Base-by-base conservation (phyloP, 257 asterid species). In the Capsicum chinense region DNA sequence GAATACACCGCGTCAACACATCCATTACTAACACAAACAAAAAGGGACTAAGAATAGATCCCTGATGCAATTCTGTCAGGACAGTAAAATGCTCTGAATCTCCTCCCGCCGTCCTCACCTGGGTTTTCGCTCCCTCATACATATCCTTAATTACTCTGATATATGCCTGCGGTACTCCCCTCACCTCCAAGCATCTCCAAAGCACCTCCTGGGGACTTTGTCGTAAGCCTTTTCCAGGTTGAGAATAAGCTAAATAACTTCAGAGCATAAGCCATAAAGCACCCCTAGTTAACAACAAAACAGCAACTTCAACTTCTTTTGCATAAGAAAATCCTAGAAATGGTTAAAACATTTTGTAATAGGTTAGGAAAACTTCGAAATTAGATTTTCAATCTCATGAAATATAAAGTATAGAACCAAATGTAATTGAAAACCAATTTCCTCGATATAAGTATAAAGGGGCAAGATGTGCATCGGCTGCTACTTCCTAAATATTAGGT, bases 301-400 rank as follows among this genome's bases (percentile, higher is more conserved):
- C 58, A 47, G 16, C n/a, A 47, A 54, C 37, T 47, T 73, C 9
- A 73, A 48, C 44, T 48, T 19, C 59, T 47, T 44, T 48, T 19
- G 59, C 58, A 47, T 10, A 19, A 47, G 57, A 21, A 71, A 71
- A 17, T 71, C 37, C 79, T n/a, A 47, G 15, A 17, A 1, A 73
- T 6, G 58, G 57, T 11, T 47, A 9, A 47, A 3, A 73, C 80
- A 73, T 11, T 73, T 48, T 17, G 9, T 47, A 71, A 11, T n/a
- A 71, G 79, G 57, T 47, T 73, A 47, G 57, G 58, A 37, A n/a
- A 71, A n/a, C 57, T 71, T 44, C 37, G n/a, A 70, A 42, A 42
- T 5, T 42, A 10, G 33, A 70, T 70, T 70, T 70, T 44, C 79
- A 71, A 71, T 21, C 79, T 5, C 79, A 9, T 7, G 70, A 64